Evolutionary conservation across 768 basidiomycete genomes (phyloP).

Genomic region (Phaeolepiota aurea): DNA sequence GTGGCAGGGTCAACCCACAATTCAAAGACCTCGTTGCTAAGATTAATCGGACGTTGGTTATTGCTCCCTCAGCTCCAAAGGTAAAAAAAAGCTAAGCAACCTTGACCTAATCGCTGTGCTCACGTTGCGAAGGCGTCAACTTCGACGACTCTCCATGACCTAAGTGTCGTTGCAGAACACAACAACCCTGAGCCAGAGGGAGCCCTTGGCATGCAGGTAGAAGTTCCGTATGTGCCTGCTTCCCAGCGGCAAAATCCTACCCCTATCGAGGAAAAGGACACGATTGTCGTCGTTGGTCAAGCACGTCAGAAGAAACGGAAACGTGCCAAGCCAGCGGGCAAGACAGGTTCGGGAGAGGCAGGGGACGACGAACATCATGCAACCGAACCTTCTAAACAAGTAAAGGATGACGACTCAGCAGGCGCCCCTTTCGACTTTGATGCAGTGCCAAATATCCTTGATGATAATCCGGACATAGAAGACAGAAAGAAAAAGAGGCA

Average conservation of each 20-base stretch:
- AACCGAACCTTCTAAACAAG: slow-evolving; percentile 11
- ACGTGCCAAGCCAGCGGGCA: slow-evolving; percentile 24
- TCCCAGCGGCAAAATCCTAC: slow-evolving; percentile 36
- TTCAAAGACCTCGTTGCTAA: slow-evolving; percentile 52
- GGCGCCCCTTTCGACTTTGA: slow-evolving; percentile 62
- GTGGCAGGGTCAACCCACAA: slow-evolving; percentile 15
- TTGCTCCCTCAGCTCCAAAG: slow-evolving; percentile 46
- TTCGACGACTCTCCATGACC: too few relatives aligned
- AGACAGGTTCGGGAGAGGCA: slow-evolving; percentile 1
- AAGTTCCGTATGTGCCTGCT: slow-evolving; percentile 74
- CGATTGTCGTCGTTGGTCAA: slow-evolving; percentile 69
- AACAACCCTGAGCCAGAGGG: slow-evolving; percentile 12
- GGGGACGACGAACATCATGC: slow-evolving; percentile 11
- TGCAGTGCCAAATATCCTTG: slow-evolving; percentile 62
- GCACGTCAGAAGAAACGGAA: slow-evolving; percentile 58
- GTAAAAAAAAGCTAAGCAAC: too few relatives aligned
- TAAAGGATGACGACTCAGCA: slow-evolving; percentile 15
- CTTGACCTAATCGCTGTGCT: too few relatives aligned
- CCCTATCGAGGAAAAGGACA: slow-evolving; percentile 51
- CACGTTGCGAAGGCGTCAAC: too few relatives aligned
- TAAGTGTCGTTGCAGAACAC: too few relatives aligned
- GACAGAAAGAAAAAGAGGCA: slow-evolving; percentile 29
- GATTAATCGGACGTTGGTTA: slow-evolving; percentile 58
- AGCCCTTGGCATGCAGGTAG: slow-evolving; percentile 40
- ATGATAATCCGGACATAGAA: slow-evolving; percentile 38